These are phyloP conservation scores for Trichoderma virens DNA, from an alignment of 495 filamentous ascomycete species.

Conservation along the genomic window DNA sequence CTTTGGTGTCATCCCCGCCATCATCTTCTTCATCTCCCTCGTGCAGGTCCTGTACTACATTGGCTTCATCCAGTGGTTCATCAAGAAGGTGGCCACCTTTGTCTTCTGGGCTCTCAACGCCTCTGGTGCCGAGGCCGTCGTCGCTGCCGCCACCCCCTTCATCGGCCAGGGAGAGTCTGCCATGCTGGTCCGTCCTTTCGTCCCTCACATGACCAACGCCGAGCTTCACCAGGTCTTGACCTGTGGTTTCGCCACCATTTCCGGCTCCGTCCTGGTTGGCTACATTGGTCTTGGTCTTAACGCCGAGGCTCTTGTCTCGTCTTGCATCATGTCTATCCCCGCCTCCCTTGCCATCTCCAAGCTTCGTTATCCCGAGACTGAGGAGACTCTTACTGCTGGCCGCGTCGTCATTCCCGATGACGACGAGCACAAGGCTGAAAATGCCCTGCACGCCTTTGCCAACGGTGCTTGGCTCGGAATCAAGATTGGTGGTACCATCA, in stretches of 20 bases:
- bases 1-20: conserved; percentile 63
- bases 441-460: conserved; percentile 77
- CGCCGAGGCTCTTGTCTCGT: conserved; percentile 80
- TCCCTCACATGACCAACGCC: conserved; percentile 70
- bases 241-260: conserved; percentile 57
- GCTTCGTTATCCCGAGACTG: conserved; percentile 78
- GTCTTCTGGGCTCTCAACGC: conserved; percentile 86
- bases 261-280: conserved; percentile 69
- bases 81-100: conserved; percentile 75
- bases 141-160: conserved; percentile 89
- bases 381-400: conserved; percentile 75
- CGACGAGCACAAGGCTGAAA: conserved; percentile 60
- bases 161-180: conserved; percentile 91
- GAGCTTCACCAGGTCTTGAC: conserved; percentile 90
- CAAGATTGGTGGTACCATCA: conserved; percentile 82
- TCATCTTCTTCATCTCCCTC: conserved; percentile 88
- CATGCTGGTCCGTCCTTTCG: conserved; percentile 83
- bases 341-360: conserved; percentile 81
- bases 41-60: conserved; percentile 76
- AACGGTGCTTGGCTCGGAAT: conserved; percentile 83
- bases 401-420: conserved; percentile 70
- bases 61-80: conserved; percentile 77
- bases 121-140: conserved; percentile 89
- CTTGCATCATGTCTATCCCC: conserved; percentile 87
- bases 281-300: conserved; percentile 76